These are phyloP conservation scores for Penicillium sp. DNA, from an alignment of 2,329 filamentous ascomycete genomes.

Conservation along the genomic window DNA sequence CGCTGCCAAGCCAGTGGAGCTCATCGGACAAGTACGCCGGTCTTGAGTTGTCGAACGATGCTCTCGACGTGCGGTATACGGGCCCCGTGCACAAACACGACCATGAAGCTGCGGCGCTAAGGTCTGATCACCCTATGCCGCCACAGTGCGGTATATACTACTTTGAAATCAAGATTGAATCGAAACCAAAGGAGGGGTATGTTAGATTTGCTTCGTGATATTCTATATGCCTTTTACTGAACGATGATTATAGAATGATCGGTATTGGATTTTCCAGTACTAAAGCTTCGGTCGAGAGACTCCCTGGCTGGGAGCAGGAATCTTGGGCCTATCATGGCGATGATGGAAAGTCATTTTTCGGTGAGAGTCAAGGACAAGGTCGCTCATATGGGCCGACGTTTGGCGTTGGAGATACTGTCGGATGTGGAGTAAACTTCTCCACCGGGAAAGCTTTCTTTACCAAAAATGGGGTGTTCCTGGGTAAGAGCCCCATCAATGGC, in stretches of 20 bases:
- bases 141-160: conserved; percentile 91
- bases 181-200: conserved; percentile 63
- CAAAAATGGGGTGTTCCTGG: conserved; percentile 56
- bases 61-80: conserved; percentile 62
- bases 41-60: conserved; percentile 69
- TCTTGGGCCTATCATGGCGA: conserved; percentile 65
- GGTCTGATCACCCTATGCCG: conserved; percentile 82
- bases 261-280: conserved; percentile 58
- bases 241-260: conserved; percentile 30
- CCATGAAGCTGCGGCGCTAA: conserved; percentile 73
- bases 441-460: conserved; percentile 60
- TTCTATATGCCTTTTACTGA: neutral
- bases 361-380: conserved; percentile 50
- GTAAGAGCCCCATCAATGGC: conserved; percentile 35
- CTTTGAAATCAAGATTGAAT: conserved; percentile 67
- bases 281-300: conserved; percentile 55
- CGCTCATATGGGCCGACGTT: conserved; percentile 59
- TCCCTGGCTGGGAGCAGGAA: conserved; percentile 62
- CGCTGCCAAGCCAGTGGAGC: conserved; percentile 78
- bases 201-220: conserved; percentile 18
- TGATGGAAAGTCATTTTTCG: conserved; percentile 59
- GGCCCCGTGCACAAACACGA: conserved; percentile 56
- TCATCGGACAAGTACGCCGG: conserved; percentile 66
- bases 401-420: conserved; percentile 55
- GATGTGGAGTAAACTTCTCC: conserved; percentile 61